phyloP scores from a whole-genome alignment of 345 rosid species.

The Eutrema japonicum region DNA sequence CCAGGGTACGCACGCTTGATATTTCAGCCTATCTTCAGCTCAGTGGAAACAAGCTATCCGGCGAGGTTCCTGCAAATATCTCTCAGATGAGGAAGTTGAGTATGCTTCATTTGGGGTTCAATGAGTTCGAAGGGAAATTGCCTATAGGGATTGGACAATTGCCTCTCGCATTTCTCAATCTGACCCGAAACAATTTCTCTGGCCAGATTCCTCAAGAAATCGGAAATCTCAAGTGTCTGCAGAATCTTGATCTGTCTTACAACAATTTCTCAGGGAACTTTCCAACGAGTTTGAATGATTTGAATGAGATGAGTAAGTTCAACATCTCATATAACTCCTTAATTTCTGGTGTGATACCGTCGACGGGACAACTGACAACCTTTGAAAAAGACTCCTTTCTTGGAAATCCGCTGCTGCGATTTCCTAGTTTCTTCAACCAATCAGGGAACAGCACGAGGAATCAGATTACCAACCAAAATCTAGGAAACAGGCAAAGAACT shows the following conservation, averaged over 20 bases:
- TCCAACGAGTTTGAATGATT: constrained; percentile 61
- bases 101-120: constrained; percentile 72
- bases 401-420: constrained; percentile 66
- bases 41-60: constrained; percentile 70
- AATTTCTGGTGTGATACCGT: constrained; percentile 68
- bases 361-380: constrained; percentile 77
- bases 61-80: constrained; percentile 63
- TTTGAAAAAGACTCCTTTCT: constrained; percentile 73
- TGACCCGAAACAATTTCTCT: constrained; percentile 60
- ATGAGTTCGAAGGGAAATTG: constrained; percentile 57
- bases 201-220: constrained; percentile 74
- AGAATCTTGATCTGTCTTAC: constrained; percentile 76
- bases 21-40: constrained; percentile 86
- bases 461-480: not conserved
- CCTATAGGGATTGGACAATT: constrained; percentile 63
- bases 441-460: constrained; percentile 22
- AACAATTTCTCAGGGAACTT: constrained; percentile 85
- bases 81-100: constrained; percentile 67
- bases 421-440: constrained; percentile 58
- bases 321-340: constrained; percentile 82
- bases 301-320: constrained; percentile 74
- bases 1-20: constrained; percentile 41
- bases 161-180: constrained; percentile 77
- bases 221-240: constrained; percentile 65
- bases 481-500: constrained; percentile 41